Percentiles rank a stretch among this genome's conserved stretches.
phyloP scores from a whole-genome alignment of 1,139 yeast species.

The Debaryomycetaceae sp. region DNA sequence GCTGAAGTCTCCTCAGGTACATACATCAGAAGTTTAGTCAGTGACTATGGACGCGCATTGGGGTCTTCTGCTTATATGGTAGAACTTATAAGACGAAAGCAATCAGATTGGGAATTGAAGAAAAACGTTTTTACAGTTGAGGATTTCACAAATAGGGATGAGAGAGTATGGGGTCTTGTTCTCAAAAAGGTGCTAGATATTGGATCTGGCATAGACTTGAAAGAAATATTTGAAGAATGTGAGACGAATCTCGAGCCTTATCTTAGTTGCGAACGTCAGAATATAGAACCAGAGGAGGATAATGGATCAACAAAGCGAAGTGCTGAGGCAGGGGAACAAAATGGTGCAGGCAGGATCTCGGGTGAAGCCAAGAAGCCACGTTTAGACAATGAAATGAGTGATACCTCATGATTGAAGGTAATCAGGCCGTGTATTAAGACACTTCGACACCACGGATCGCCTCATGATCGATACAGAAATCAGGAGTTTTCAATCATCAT shows the following conservation, averaged over 20 bases:
- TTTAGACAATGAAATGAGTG: neutral
- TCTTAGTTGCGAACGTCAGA: too few relatives aligned
- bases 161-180: slow-evolving; percentile 67
- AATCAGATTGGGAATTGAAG: slow-evolving; percentile 78
- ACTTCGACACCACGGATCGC: too few relatives aligned
- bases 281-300: too few relatives aligned
- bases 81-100: slow-evolving; percentile 66
- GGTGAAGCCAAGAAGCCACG: too few relatives aligned
- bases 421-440: neutral
- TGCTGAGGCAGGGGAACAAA: too few relatives aligned
- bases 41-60: slow-evolving; percentile 83
- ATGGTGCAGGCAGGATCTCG: too few relatives aligned
- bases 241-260: slow-evolving; percentile 13
- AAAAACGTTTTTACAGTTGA: slow-evolving; percentile 65
- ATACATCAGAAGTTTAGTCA: slow-evolving; percentile 82
- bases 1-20: slow-evolving; percentile 93
- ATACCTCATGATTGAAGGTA: neutral
- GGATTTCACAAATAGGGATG: slow-evolving; percentile 59
- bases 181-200: slow-evolving; percentile 45
- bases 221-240: slow-evolving; percentile 17
- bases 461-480: too few relatives aligned
- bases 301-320: too few relatives aligned
- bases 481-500: too few relatives aligned
- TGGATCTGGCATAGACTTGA: slow-evolving; percentile 29
- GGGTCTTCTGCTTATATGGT: slow-evolving; percentile 90